A percentile compares a stretch with the other conserved stretches of the same genome.
Evolutionary conservation across 2,329 filamentous ascomycete genomes (phyloP).

Genomic region (Aquanectria penicillioides): DNA sequence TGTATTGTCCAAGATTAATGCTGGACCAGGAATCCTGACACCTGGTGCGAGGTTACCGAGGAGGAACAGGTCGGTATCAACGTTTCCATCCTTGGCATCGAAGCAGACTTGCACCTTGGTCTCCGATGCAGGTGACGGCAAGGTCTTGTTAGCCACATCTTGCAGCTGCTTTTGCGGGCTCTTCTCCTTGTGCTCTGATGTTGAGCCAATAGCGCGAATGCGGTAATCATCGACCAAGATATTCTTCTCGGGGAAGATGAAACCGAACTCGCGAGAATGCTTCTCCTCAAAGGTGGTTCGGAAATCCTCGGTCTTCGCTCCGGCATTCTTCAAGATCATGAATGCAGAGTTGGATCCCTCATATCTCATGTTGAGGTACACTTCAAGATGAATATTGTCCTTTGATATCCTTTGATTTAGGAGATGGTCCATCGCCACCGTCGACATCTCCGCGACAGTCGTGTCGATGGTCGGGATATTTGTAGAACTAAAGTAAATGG

Average conservation of each 20-base stretch:
- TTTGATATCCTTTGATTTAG: constrained; percentile 44
- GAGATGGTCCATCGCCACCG: constrained; percentile 4
- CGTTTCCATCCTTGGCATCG: too few species aligned
- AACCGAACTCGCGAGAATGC: constrained; percentile 80
- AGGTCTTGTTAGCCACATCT: constrained; percentile 34
- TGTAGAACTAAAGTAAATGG: constrained; percentile 36
- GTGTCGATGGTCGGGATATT: too few species aligned
- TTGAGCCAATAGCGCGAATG: constrained; percentile 48
- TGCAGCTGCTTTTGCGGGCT: constrained; percentile 32
- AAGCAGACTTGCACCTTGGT: too few species aligned
- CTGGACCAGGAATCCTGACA: too few species aligned
- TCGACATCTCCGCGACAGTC: constrained; percentile 20
- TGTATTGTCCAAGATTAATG: too few species aligned
- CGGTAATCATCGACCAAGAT: constrained; percentile 55
- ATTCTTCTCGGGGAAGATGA: constrained; percentile 55
- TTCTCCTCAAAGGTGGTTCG: constrained; percentile 74
- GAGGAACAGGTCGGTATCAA: too few species aligned
- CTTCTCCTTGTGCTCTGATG: constrained; percentile 1
- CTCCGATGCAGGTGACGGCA: too few species aligned
- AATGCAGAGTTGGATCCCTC: constrained; percentile 53
- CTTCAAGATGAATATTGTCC: constrained; percentile 52
- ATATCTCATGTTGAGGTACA: constrained; percentile 55
- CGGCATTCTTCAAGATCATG: constrained; percentile 40
- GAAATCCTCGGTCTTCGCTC: constrained; percentile 63
- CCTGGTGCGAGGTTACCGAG: too few species aligned